Evolutionary conservation across 2,329 filamentous ascomycete genomes (phyloP).

Genomic region (Biscogniauxia marginata): DNA sequence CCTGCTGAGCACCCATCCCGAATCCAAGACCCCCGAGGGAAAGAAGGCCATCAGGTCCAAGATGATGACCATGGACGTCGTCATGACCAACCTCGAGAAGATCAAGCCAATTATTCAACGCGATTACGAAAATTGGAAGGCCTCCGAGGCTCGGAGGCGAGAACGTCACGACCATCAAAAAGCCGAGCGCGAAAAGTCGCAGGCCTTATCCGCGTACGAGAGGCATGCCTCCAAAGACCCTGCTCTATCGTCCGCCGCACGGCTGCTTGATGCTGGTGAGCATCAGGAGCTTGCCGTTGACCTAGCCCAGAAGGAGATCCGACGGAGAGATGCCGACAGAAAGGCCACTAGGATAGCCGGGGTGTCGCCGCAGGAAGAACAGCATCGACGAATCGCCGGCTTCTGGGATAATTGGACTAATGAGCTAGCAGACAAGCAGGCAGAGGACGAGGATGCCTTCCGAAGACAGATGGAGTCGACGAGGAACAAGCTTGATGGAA

Average conservation of each 20-base stretch:
- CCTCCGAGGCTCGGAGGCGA: conserved; percentile 46
- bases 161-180: conserved; percentile 19
- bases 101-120: conserved; percentile 77
- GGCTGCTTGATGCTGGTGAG: conserved; percentile 67
- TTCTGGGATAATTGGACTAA: conserved; percentile 44
- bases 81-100: conserved; percentile 70
- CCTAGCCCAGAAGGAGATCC: conserved; percentile 71
- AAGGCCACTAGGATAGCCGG: conserved; percentile 57
- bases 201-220: conserved; percentile 38
- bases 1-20: conserved; percentile 72
- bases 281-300: conserved; percentile 75
- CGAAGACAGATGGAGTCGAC: conserved; percentile 54
- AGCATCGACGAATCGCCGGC: conserved; percentile 47
- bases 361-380: conserved; percentile 56
- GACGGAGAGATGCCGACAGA: conserved; percentile 61
- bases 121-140: conserved; percentile 67
- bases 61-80: conserved; percentile 50
- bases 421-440: conserved; percentile 31
- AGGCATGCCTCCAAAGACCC: conserved; percentile 58
- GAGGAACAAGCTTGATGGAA: conserved; percentile 43
- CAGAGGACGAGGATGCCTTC: conserved; percentile 44
- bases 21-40: conserved; percentile 65
- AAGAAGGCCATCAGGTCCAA: conserved; percentile 59
- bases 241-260: conserved; percentile 51
- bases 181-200: conserved; percentile 8